phyloP scores from a whole-genome alignment of 176 grass and related monocot genomes.

The Metroxylon sagu region DNA sequence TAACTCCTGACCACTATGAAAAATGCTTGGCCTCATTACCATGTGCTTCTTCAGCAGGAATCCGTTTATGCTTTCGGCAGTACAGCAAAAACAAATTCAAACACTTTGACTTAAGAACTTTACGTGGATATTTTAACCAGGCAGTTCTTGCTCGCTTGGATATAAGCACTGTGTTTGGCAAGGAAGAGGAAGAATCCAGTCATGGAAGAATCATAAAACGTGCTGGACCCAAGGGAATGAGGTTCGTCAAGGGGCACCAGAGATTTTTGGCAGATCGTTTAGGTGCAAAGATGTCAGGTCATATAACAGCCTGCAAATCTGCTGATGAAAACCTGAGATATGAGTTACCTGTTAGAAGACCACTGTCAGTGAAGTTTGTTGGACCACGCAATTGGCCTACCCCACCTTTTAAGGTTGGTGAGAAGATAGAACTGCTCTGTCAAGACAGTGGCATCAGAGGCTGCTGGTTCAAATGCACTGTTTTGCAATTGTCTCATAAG shows the following conservation, averaged over 20 bases:
- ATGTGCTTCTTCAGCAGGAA: slow-evolving; percentile 34
- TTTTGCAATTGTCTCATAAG: slow-evolving; percentile 68
- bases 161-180: slow-evolving; percentile 26
- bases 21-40: slow-evolving; percentile 40
- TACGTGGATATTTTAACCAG: slow-evolving; percentile 91
- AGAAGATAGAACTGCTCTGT: slow-evolving; percentile 84
- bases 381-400: slow-evolving; percentile 41
- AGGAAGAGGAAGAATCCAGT: slow-evolving; percentile 37
- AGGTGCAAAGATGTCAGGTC: slow-evolving; percentile 49
- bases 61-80: slow-evolving; percentile 87
- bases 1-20: slow-evolving; percentile 83
- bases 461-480: slow-evolving; percentile 96
- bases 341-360: slow-evolving; percentile 27
- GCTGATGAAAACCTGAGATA: slow-evolving; percentile 43
- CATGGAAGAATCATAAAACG: slow-evolving; percentile 12
- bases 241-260: slow-evolving; percentile 41
- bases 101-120: slow-evolving; percentile 72
- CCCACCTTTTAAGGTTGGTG: slow-evolving; percentile 48
- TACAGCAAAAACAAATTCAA: slow-evolving; percentile 96
- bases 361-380: slow-evolving; percentile 38
- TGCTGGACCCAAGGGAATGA: slow-evolving; percentile 32
- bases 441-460: slow-evolving; percentile 93
- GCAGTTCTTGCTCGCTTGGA: slow-evolving; percentile 50
- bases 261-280: slow-evolving; percentile 48
- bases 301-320: slow-evolving; percentile 28